Conservation (phyloP, 495 filamentous ascomycete genomes). For the Xylaria grammica region DNA sequence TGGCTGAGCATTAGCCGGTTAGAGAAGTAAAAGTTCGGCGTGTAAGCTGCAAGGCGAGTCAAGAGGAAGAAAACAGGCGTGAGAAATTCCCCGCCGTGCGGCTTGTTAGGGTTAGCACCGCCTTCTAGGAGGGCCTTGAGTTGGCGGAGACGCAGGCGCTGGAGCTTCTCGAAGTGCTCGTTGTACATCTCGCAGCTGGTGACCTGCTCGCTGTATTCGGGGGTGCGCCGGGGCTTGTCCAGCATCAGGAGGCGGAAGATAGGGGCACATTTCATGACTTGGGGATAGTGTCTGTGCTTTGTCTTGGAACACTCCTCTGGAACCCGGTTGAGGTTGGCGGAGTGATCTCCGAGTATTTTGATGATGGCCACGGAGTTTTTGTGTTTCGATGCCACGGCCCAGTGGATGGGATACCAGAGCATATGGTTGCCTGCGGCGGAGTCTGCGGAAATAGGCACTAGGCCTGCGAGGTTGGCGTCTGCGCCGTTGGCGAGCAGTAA, state of each 20-base stretch:
- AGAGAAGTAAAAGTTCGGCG: neutral
- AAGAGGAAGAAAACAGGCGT: slow-evolving; percentile 14
- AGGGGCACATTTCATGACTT: neutral
- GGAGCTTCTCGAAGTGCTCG: neutral
- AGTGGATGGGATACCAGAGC: slow-evolving; percentile 13
- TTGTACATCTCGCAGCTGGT: slow-evolving; percentile 6
- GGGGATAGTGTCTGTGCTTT: neutral
- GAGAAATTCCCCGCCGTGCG: neutral
- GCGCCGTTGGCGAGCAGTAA: slow-evolving; percentile 17
- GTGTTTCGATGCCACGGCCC: slow-evolving; percentile 7
- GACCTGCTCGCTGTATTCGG: neutral
- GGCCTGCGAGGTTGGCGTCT: neutral
- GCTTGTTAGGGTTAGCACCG: neutral
- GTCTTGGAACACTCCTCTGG: neutral
- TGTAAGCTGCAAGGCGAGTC: neutral
- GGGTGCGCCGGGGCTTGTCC: neutral
- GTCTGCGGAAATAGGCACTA: neutral
- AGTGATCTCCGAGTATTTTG: neutral
- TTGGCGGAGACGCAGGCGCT: neutral
- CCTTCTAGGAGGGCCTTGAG: slow-evolving; percentile 9
- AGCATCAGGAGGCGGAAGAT: slow-evolving; percentile 9
- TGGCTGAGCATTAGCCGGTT: neutral
- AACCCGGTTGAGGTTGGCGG: slow-evolving; percentile 2
- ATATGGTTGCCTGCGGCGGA: no score
- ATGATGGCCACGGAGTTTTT: slow-evolving; percentile 7